Evolutionary conservation across 164 flowering plant species (phyloP), one percentile per base, ranked within the genome.

Genomic region (Santalum album): DNA sequence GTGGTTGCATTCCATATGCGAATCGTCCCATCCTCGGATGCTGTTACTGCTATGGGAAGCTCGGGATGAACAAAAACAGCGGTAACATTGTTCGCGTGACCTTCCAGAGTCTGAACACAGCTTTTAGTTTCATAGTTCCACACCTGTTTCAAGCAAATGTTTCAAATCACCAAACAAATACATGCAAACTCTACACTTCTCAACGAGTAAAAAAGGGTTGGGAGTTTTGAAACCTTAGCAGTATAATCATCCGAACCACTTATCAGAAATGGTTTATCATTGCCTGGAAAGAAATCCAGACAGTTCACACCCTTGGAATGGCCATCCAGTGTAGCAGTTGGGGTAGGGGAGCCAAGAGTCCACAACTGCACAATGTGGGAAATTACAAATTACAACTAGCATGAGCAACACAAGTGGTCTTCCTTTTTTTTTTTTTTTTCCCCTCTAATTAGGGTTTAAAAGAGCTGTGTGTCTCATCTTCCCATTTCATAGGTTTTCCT

Each of bases 221-320:
- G 17, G 17, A 38, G 14, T 12, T 7, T 32, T 7, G 16, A 11
- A 16, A 38, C 42, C 45, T 42, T 42, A 4, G 45, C 45, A 42
- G 45, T 42, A 18, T 18, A 42, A 42, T 42, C 45, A 42, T 42
- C 45, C 5, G 45, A 42, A 18, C 45, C 45, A 42, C 45, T 42
- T 0, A 42, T 42, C 5, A 42, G 20, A 42, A 4, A 42, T 17
- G 45, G 45, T 18, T 42, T 42, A 42, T 18, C 45, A 6, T 12
- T 15, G 12, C 21, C 45, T 18, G 45, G 6, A 12, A 42, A 42
- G 21, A 17, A 42, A 7, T 42, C 45, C 17, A 42, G 21, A 12
- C 45, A 42, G 21, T 42, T 42, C 21, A 42, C 45, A 0, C 45
- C 45, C 11, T 42, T 42, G 45, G 45, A 42, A 42, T 42, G 45